A percentile compares a stretch with the other conserved stretches of the same genome.
These are phyloP conservation scores for Chrysanthemum lavandulifolium DNA, from an alignment of 129 eudicot species.

Conservation along the genomic window DNA sequence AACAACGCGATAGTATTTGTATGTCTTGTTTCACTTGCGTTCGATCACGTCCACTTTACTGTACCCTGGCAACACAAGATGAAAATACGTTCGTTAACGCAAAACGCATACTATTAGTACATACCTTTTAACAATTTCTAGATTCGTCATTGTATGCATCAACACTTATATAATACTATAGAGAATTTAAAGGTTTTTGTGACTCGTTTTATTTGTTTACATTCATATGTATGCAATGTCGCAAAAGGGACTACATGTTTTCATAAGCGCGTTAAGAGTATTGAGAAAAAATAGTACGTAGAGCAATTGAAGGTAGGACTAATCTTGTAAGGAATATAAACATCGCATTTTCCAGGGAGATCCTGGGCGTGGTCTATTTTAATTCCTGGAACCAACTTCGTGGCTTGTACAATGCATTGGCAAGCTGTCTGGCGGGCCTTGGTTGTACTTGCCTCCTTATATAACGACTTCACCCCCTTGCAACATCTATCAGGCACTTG, in stretches of 20 bases:
- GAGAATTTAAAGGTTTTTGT: no score
- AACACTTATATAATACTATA: no score
- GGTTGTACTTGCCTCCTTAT: constrained; percentile 28
- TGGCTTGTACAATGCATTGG: constrained; percentile 36
- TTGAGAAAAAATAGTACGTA: constrained; percentile 22
- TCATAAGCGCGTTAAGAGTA: neutral
- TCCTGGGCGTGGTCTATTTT: constrained; percentile 25
- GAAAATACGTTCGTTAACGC: neutral
- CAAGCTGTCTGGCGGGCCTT: constrained; percentile 44
- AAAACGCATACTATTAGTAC: neutral
- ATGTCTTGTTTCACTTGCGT: neutral
- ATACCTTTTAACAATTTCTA: no score
- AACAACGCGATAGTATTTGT: neutral
- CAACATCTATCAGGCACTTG: constrained; percentile 38
- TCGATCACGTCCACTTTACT: constrained; percentile 6
- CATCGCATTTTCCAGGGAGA: constrained; percentile 41
- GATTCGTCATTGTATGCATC: no score
- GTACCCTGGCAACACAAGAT: constrained; percentile 16
- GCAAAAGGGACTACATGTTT: neutral
- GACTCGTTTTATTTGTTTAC: no score
- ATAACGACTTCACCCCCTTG: constrained; percentile 29
- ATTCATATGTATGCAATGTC: no score
- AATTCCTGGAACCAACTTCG: constrained; percentile 21
- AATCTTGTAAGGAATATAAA: constrained; percentile 44
- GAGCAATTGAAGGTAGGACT: constrained; percentile 39